Evolutionary conservation across 768 basidiomycete species (phyloP), one percentile per base, ranked within the genome.

Genomic region (Lyophyllum shimeji): DNA sequence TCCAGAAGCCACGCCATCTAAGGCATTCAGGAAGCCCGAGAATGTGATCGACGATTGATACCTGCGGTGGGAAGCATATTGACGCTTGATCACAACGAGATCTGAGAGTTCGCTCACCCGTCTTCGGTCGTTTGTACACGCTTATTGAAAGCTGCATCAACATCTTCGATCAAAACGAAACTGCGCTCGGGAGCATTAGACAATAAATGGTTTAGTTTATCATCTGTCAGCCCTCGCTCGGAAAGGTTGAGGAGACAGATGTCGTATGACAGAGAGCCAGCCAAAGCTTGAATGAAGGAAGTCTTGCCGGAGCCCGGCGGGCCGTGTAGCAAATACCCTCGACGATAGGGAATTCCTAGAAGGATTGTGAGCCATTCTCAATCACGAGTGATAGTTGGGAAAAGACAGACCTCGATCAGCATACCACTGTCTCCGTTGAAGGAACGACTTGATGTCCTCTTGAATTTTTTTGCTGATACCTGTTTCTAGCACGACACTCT

Each of bases 241-340:
- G 95, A 95, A 39, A 99, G 83, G 70, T 98, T 98, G 33, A 99
- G 77, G 31, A 99, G 74, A 67, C 95, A 98, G 52, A 99, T 97
- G 70, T 98, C 95, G 75, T 98, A 98, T 29, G 86, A 86, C 29
- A 98, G 74, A 11, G 87, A 83, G 7, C 95, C 97, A 9, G 97
- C 97, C 27, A 98, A 80, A 12, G 97, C 95, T 73, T 98, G 96
- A 62, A 98, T 98, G 75, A 93, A 99, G 6, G 97, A 99, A 1
- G 96, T 95, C 68, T 99, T 99, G 47, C 97, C 97, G 0, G 95
- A 97, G 15, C 97, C 97, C 7, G 97, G 97, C 20, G 97, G 97
- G 11, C 97, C 97, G 65, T 98, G 84, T 15, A 99, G 74, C 9
- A 99, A 82, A 70, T 98, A 98, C 37, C 97, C 97, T 58, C 97